Base-by-base conservation (phyloP, 257 asterid genomes). In the Solanum chilense region DNA sequence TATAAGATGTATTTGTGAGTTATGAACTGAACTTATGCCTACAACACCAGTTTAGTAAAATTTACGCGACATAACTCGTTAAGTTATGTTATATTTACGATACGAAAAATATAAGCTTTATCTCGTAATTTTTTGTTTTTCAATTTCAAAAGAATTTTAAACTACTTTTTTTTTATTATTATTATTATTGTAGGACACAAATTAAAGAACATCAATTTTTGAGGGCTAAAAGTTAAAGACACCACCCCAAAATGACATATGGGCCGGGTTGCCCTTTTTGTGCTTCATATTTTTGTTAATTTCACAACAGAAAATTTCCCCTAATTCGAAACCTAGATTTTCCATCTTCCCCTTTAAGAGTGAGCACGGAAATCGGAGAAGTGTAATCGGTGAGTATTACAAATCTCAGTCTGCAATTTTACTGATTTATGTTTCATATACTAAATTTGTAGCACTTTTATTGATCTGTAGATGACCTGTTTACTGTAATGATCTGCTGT, bases 11-110 rank as follows among this genome's bases (percentile, higher is more conserved):
- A 62, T 12, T 62, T 62, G 33, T 23, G 9, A n/a, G 13, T 62
- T n/a, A 11, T n/a, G 16, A n/a, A 62, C 0, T 62, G 16, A 62
- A n/a, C 9, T 11, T n/a, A 15, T 62, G 33, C n/a, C 4, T 12
- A n/a, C 31, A 62, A 62, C 3, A 62, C 7, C 2, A 62, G 4
- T 62, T 4, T 2, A 1, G 0, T 62, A 62, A 1, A 7, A 11
- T 11, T n/a, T 62, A 62, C 1, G 9, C 33, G 2, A 12, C 33
- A 62, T 11, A n/a, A 62, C 7, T 62, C 12, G 16, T n/a, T 64
- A 64, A 64, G 0, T 64, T 5, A 2, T 25, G 0, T 64, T 14
- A 64, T 64, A n/a, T n/a, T n/a, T n/a, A n/a, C n/a, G n/a, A n/a
- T n/a, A n/a, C n/a, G n/a, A n/a, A n/a, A n/a, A n/a, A n/a, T n/a